phyloP scores from a whole-genome alignment of 768 basidiomycete genomes.

The Arthromyces matolae region DNA sequence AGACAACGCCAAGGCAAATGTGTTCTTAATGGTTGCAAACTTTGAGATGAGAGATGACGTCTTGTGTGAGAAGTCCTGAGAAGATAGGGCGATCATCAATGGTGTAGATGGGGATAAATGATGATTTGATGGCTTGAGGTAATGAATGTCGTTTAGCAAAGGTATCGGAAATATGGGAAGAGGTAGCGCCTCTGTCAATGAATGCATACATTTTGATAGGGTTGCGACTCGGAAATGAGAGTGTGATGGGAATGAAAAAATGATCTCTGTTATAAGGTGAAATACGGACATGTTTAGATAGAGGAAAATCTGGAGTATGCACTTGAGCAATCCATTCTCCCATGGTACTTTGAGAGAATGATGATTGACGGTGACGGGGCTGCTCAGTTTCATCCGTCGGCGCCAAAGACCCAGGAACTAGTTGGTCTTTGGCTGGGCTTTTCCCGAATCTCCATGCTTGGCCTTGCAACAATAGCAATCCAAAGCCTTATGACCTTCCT shows the following conservation, averaged over 20 bases:
- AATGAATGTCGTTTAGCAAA: constrained; percentile 31
- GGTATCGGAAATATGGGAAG: constrained; percentile 33
- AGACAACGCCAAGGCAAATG: constrained; percentile 26
- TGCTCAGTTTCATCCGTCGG: constrained; percentile 16
- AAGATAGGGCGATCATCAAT: constrained; percentile 33
- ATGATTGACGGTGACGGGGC: constrained; percentile 18
- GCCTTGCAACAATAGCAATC: constrained; percentile 23
- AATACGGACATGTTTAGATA: constrained; percentile 13
- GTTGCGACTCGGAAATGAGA: constrained; percentile 28
- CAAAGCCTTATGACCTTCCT: constrained; percentile 23
- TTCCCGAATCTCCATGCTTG: constrained; percentile 16
- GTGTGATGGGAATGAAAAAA: constrained; percentile 26
- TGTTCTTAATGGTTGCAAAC: constrained; percentile 28
- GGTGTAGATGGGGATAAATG: constrained; percentile 27
- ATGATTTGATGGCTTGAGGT: constrained; percentile 24
- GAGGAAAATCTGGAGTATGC: constrained; percentile 18
- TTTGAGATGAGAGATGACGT: constrained; percentile 26
- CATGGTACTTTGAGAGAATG: constrained; percentile 9
- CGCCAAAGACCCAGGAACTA: constrained; percentile 27
- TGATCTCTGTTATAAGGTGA: constrained; percentile 16
- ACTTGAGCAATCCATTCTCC: constrained; percentile 19
- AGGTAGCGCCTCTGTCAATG: constrained; percentile 34
- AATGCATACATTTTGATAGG: constrained; percentile 32
- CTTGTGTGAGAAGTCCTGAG: constrained; percentile 37
- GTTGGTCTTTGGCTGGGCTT: constrained; percentile 23